Evolutionary conservation across 768 basidiomycete genomes (phyloP), one percentile per base, ranked within the genome.

Genomic region (Agrocybe chaxingu): DNA sequence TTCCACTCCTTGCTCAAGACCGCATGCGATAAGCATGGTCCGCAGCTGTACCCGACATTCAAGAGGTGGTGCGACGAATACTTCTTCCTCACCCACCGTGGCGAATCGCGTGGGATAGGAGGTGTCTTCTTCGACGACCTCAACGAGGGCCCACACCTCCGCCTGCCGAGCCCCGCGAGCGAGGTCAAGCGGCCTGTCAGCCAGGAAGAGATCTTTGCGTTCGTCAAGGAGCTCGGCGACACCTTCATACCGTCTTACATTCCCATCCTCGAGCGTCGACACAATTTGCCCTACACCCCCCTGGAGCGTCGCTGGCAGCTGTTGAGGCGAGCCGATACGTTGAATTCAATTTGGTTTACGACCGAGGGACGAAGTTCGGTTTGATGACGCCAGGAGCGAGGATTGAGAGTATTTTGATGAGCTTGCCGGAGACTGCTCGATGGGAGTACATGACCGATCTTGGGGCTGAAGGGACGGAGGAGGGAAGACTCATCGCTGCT

Each of bases 21-120:
- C 7, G 89, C 88, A 1, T 95, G 92, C 66, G 87, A 89, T 57
- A 66, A 72, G 19, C 85, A 93, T 63, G 84, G 89, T 35, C 55
- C 73, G 2, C 70, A 72, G 24, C 74, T 96, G 46, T 90, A 92
- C 72, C 77, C 80, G 2, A 71, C 76, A 2, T 92, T 94, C 79
- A 98, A 98, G 66, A 79, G 80, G 57, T 98, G 94, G 92, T 98
- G 96, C 71, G 97, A 98, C 69, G 87, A 95, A 65, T 99, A 99
- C 72, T 99, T 99, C 68, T 87, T 78, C 67, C 88, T 98, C 62
- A 78, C 89, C 12, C 97, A 98, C 66, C 83, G 97, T 8, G 64
- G 70, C 30, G 97, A 98, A 71, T 70, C 82, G 2, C 81, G 97
- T 39, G 97, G 97, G 3, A 70, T 99, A 43, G 97, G 97, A 31